A percentile compares a stretch with the other conserved stretches of the same genome.
Conservation (phyloP, 176 grass and related monocot species). For the Eleusine coracana region DNA sequence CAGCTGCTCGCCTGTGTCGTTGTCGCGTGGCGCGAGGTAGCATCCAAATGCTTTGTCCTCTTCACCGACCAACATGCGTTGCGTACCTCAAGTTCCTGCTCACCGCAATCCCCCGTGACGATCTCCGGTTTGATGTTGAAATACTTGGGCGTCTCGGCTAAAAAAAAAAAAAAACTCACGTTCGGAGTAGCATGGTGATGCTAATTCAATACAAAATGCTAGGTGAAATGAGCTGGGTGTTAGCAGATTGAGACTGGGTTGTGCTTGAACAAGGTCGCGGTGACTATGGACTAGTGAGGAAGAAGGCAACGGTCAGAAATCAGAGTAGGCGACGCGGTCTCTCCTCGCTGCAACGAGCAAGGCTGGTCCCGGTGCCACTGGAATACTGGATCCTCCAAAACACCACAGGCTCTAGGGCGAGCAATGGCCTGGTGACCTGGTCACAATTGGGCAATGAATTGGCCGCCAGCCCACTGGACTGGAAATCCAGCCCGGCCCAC, state of each 20-base stretch:
- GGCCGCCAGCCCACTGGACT: not conserved
- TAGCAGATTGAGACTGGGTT: not conserved
- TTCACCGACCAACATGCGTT: constrained; percentile 5
- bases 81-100: not conserved
- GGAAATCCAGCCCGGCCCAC: not conserved
- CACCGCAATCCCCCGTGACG: not conserved
- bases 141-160: not conserved
- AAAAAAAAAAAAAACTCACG: too few relatives aligned
- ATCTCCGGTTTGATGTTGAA: not conserved
- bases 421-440: not conserved
- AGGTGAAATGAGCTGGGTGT: not conserved
- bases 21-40: constrained; percentile 33
- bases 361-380: too few relatives aligned
- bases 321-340: too few relatives aligned
- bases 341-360: too few relatives aligned
- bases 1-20: constrained; percentile 30
- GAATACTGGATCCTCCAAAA: too few relatives aligned
- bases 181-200: too few relatives aligned
- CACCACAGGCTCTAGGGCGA: not conserved
- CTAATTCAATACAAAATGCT: too few relatives aligned
- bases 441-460: not conserved
- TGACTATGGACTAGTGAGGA: too few relatives aligned
- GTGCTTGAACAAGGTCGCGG: too few relatives aligned
- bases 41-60: constrained; percentile 30
- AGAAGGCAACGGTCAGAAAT: too few relatives aligned